A percentile compares a stretch with the other conserved stretches of the same genome.
These are phyloP conservation scores for Metschnikowia anglica DNA, from an alignment of 805 yeast genomes.

Conservation along the genomic window DNA sequence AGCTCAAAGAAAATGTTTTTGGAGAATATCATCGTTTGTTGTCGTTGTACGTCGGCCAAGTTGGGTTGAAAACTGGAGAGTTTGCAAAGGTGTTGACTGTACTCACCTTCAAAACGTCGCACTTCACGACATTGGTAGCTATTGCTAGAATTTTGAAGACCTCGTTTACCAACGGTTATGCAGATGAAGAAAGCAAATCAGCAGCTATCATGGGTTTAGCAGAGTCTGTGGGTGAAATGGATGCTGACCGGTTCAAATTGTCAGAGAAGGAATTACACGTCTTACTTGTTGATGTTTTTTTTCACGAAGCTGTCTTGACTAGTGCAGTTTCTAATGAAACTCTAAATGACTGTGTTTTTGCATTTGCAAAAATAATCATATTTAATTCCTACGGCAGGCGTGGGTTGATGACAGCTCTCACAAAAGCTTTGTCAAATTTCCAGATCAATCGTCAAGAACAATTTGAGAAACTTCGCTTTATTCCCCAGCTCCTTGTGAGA, in stretches of 20 bases:
- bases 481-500: slow-evolving; percentile 47
- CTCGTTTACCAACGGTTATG: slow-evolving; percentile 13
- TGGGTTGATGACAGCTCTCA: slow-evolving; percentile 60
- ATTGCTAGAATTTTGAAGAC: slow-evolving; percentile 23
- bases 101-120: slow-evolving; percentile 23
- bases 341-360: slow-evolving; percentile 27
- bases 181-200: slow-evolving; percentile 8
- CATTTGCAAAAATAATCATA: slow-evolving; percentile 46
- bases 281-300: slow-evolving; percentile 50
- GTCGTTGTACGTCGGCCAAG: slow-evolving; percentile 16
- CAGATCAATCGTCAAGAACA: slow-evolving; percentile 31
- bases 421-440: slow-evolving; percentile 45
- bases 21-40: slow-evolving; percentile 29
- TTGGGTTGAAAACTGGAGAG: slow-evolving; percentile 1
- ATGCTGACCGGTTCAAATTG: slow-evolving; percentile 58
- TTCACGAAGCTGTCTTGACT: slow-evolving; percentile 41
- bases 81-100: slow-evolving; percentile 4
- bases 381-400: slow-evolving; percentile 60
- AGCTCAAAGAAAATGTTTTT: slow-evolving; percentile 39
- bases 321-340: slow-evolving; percentile 31
- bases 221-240: slow-evolving; percentile 58
- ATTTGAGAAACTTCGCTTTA: slow-evolving; percentile 50
- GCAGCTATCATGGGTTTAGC: slow-evolving; percentile 33
- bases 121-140: slow-evolving; percentile 27
- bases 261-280: slow-evolving; percentile 66